Conservation (phyloP, 306 rosid species). For the Lablab purpureus region DNA sequence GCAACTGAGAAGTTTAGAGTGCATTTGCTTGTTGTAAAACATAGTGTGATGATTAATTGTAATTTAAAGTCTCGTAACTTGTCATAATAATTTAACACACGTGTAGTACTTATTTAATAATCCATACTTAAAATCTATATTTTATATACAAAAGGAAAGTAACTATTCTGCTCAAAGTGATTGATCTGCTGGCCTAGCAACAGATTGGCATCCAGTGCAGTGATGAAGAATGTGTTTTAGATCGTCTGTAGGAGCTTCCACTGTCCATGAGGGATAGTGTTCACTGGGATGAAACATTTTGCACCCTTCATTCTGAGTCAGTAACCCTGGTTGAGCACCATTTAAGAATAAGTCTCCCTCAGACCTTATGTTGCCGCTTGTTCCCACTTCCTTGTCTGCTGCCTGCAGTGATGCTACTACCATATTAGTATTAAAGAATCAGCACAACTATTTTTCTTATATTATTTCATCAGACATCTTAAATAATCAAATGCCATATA, state of each 20-base stretch:
- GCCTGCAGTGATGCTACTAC: constrained; percentile 60
- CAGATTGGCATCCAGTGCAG: constrained; percentile 77
- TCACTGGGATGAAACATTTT: constrained; percentile 73
- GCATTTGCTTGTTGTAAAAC: not conserved
- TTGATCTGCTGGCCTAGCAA: constrained; percentile 70
- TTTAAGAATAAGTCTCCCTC: constrained; percentile 83
- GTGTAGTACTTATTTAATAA: no score
- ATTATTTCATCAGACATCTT: not conserved
- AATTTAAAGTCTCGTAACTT: no score
- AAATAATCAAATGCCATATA: constrained; percentile 11
- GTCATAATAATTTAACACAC: not conserved
- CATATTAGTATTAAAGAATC: constrained; percentile 34
- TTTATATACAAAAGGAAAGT: not conserved
- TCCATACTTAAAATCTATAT: not conserved
- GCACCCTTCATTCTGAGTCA: constrained; percentile 41
- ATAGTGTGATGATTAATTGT: not conserved
- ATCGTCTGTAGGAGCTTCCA: constrained; percentile 64
- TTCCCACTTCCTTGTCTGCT: constrained; percentile 68
- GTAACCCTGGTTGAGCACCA: constrained; percentile 77
- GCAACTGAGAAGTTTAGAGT: not conserved
- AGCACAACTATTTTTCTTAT: not conserved
- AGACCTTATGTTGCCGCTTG: constrained; percentile 73
- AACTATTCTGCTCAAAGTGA: constrained; percentile 19
- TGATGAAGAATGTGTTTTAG: constrained; percentile 79
- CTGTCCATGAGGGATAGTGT: constrained; percentile 69